Base-by-base conservation (phyloP, 768 basidiomycete species). In the Russula emetica region DNA sequence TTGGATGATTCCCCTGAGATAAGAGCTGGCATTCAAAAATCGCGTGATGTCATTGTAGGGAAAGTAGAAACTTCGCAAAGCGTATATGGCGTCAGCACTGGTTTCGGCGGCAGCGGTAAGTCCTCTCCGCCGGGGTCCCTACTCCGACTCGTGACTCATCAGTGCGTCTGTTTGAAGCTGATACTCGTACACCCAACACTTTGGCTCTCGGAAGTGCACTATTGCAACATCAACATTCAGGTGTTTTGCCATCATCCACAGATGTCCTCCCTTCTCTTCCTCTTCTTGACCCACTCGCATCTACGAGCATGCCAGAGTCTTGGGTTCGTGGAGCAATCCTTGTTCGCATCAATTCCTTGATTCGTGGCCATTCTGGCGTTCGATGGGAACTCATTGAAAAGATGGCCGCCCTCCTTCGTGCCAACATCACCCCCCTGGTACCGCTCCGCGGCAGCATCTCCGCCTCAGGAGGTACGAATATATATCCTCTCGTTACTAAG, bases 261-360 rank as follows among this genome's bases (percentile, higher is more conserved):
- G 72, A 79, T 24, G 71, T 78, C 7, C 79, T 78, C 20, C 72
- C 83, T 54, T 80, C 77, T 13, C 78, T 92, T 0, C 90, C 91
- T 10, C 84, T 92, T 50, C 79, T 80, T 5, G 89, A 92, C 70
- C 89, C 88, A 1, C 72, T 87, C 14, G 75, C 81, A 13, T 82
- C 85, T 13, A 82, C 82, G 34, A 84, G 81, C 63, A 93, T 94
- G 90, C 92, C 92, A 5, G 86, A 90, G 63, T 78, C 89, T 2
- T 93, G 93, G 89, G 91, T 93, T 36, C 86, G 92, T 58, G 92
- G 88, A 14, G 90, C 92, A 1, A 92, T 94, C 70, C 75, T 92
- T 11, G 80, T 95, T 69, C 89, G 92, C 68, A 87, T 91, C 80
- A 95, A 94, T 74, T 92, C 90, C 5, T 83, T 95, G 49, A 85